These are phyloP conservation scores for Mucor velutinosus DNA, from an alignment of 371 early-diverging fungal genomes.

Conservation along the genomic window DNA sequence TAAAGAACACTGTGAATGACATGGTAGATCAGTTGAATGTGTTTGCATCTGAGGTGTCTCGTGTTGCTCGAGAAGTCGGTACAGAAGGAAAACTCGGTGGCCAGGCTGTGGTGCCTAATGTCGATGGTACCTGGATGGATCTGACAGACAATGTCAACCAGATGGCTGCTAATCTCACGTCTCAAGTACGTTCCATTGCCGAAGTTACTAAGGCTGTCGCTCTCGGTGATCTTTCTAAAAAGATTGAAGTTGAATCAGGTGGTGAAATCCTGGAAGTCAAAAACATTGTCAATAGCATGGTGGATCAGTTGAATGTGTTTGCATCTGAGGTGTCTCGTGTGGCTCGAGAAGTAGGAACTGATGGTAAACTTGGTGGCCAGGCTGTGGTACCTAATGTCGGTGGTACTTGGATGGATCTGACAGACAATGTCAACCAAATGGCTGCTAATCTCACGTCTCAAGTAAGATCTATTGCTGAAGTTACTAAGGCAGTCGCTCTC, in stretches of 20 bases:
- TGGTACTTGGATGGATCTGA: conserved; percentile 52
- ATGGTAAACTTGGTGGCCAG: conserved; percentile 52
- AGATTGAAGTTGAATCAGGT: conserved; percentile 61
- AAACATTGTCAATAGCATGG: conserved; percentile 71
- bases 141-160: conserved; percentile 62
- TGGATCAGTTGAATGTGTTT: conserved; percentile 51
- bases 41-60: conserved; percentile 44
- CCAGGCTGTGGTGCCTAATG: conserved; percentile 46
- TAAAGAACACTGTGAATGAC: conserved; percentile 38
- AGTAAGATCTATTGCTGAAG: conserved; percentile 52
- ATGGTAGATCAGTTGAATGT: conserved; percentile 50
- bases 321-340: conserved; percentile 55
- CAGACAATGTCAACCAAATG: conserved; percentile 52
- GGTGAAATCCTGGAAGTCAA: conserved; percentile 70
- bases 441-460: conserved; percentile 58
- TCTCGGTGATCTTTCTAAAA: conserved; percentile 47
- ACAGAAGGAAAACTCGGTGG: conserved; percentile 59
- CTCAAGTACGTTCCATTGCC: conserved; percentile 56
- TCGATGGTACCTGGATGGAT: conserved; percentile 64
- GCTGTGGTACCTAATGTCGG: conserved; percentile 44
- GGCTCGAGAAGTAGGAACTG: conserved; percentile 39
- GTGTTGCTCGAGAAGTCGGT: conserved; percentile 34
- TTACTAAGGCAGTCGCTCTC: conserved; percentile 31
- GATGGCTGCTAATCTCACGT: conserved; percentile 59
- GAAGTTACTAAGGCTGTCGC: conserved; percentile 60